Evolutionary conservation across 768 basidiomycete species (phyloP).

Genomic region (Lepiota brunneoincarnata): DNA sequence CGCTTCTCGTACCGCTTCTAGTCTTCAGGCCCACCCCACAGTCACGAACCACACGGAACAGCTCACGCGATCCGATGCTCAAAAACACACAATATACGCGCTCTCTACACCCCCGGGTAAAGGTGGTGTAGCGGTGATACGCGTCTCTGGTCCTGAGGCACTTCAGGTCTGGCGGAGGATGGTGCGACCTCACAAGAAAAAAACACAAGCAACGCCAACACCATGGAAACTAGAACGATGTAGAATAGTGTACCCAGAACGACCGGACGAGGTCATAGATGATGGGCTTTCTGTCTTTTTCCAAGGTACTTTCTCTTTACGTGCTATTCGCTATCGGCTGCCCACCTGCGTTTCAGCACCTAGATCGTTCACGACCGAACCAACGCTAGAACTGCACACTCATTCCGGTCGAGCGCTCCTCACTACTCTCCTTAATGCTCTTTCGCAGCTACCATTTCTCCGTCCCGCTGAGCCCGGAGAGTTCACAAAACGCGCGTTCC

Average conservation of each 20-base stretch:
- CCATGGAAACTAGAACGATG: conserved; percentile 75
- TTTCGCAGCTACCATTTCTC: conserved; percentile 58
- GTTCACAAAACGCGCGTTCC: conserved; percentile 83
- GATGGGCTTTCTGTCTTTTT: conserved; percentile 84
- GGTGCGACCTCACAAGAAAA: conserved; percentile 36
- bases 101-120: conserved; percentile 86
- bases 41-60: neutral
- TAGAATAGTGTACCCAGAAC: conserved; percentile 60
- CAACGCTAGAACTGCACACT: conserved; percentile 80
- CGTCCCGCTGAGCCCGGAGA: conserved; percentile 86
- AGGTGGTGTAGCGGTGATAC: conserved; percentile 78
- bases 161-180: conserved; percentile 58
- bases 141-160: conserved; percentile 79
- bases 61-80: conserved; percentile 42
- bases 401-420: conserved; percentile 86
- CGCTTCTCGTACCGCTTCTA: neutral
- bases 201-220: conserved; percentile 30
- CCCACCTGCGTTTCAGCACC: conserved; percentile 45
- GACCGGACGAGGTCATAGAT: conserved; percentile 58
- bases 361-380: conserved; percentile 81
- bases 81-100: conserved; percentile 80
- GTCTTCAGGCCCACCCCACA: neutral
- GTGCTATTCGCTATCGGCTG: neutral
- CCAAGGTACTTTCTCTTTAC: conserved; percentile 44
- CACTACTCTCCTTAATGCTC: conserved; percentile 61